These are phyloP conservation scores for Kokia cookei DNA, from an alignment of 441 rosid genomes.

Conservation along the genomic window DNA sequence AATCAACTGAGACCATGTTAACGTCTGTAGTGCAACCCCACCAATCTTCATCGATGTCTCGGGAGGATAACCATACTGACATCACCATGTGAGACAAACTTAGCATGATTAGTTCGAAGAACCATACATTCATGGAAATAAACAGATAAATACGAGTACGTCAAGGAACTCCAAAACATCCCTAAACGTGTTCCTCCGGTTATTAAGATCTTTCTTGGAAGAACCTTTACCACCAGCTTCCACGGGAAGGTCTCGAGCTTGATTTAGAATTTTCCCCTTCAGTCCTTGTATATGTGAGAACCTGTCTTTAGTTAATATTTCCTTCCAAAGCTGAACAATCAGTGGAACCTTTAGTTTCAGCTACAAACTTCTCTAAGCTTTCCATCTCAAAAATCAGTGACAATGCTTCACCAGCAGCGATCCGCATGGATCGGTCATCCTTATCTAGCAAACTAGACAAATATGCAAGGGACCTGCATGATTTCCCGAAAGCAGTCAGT, in stretches of 20 bases:
- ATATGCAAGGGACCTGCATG: slow-evolving; percentile 64
- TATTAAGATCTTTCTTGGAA: slow-evolving; percentile 81
- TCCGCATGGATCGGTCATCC: slow-evolving; percentile 82
- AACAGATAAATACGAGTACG: slow-evolving; percentile 29
- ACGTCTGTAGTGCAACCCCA: slow-evolving; percentile 47
- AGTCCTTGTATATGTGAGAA: slow-evolving; percentile 53
- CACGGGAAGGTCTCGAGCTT: slow-evolving; percentile 45
- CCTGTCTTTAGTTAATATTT: slow-evolving; percentile 43
- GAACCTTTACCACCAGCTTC: slow-evolving; percentile 98
- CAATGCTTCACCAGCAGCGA: slow-evolving; percentile 92
- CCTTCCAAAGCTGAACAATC: slow-evolving; percentile 42
- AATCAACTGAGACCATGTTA: slow-evolving; percentile 69
- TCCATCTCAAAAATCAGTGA: slow-evolving; percentile 76
- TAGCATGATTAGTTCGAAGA: not conserved
- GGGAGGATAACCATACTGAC: slow-evolving; percentile 60
- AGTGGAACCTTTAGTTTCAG: slow-evolving; percentile 33
- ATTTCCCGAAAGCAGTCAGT: not conserved
- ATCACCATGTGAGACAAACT: not conserved
- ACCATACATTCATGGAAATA: not conserved
- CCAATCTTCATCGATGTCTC: slow-evolving; percentile 68
- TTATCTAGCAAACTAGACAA: slow-evolving; percentile 73
- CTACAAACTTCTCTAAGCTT: slow-evolving; percentile 55
- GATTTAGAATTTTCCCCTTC: slow-evolving; percentile 39
- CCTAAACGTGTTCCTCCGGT: slow-evolving; percentile 74
- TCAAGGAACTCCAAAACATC: slow-evolving; percentile 75